Evolutionary conservation across 345 rosid genomes (phyloP), one percentile per base, ranked within the genome.

Genomic region (Raphanus raphanistrum): DNA sequence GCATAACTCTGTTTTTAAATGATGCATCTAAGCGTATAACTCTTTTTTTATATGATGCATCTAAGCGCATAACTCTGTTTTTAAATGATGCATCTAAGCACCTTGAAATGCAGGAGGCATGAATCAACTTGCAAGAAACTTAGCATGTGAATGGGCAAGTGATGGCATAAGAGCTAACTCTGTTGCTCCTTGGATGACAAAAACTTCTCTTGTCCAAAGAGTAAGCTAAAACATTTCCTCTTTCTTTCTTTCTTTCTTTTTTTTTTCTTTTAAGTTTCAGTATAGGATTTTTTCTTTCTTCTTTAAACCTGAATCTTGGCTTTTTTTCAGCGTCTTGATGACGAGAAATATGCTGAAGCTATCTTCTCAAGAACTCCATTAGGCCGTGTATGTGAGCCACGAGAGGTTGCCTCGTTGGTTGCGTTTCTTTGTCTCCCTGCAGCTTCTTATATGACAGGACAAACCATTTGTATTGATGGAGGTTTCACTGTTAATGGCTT

Each of bases 361-460:
- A 67, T 57, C 1, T 28, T 16, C 9, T 66, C 81, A 16, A 66
- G 73, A 58, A 78, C 69, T 0, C 81, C 81, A 55, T 11, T 78
- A 45, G 54, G 81, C 0, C 73, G 81, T 29, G 68, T 57, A 0
- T 68, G 77, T 58, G 77, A 78, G 27, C 72, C 73, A 16, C 13
- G 35, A 9, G 73, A 78, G 62, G 82, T 78, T 17, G 71, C 77
- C 4, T 66, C 77, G 8, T 11, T 76, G 57, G 94, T 87, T 57
- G 88, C 91, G 12, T 89, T 88, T 79, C 88, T 91, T 8, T 89
- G 94, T 65, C 72, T 89, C 69, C 92, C 94, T 32, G 91, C 90
- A 69, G 86, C 97, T 32, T 88, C 93, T 36, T 87, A 87, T 83
- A 81, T 91, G 15, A 89, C 94, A 83, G 82, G 82, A 26, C 74